These are phyloP conservation scores for Chenopodium berlandieri DNA, from an alignment of 148 eudicot genomes.

Conservation along the genomic window DNA sequence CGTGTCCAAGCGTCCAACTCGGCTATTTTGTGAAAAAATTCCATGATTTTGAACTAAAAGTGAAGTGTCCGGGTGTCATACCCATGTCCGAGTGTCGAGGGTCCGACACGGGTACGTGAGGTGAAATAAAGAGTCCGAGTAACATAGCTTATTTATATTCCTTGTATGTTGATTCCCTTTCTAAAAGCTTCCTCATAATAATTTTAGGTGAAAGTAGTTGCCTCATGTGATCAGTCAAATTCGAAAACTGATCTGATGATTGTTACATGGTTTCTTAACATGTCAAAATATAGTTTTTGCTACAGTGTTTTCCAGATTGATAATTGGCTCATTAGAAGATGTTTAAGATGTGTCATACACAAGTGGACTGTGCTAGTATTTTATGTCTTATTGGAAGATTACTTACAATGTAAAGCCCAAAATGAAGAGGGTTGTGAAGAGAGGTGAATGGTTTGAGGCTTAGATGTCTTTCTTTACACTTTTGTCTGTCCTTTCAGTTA, in stretches of 20 bases:
- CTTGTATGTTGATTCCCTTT: background rate
- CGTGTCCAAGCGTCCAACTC: too few species aligned
- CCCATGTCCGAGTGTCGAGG: too few species aligned
- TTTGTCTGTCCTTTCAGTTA: background rate
- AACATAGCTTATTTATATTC: background rate
- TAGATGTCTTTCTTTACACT: background rate
- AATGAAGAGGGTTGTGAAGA: background rate
- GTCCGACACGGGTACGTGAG: too few species aligned
- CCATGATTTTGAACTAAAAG: too few species aligned
- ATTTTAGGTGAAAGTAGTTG: background rate
- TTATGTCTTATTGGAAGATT: background rate
- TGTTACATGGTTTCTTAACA: constrained; percentile 1
- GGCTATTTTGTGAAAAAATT: too few species aligned
- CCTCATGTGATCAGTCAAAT: background rate
- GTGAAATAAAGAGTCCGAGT: too few species aligned
- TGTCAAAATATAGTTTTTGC: background rate
- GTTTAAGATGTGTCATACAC: background rate
- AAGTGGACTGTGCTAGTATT: background rate
- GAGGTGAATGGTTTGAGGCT: background rate
- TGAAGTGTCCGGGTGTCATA: too few species aligned
- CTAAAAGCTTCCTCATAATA: background rate
- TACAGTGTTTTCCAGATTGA: background rate
- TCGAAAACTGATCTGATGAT: background rate
- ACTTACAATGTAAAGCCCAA: background rate
- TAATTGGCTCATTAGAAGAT: background rate